Percentiles rank a stretch among this genome's conserved stretches.
Conservation (phyloP, 2,329 filamentous ascomycete species). For the Pseudogymnoascus sp. region DNA sequence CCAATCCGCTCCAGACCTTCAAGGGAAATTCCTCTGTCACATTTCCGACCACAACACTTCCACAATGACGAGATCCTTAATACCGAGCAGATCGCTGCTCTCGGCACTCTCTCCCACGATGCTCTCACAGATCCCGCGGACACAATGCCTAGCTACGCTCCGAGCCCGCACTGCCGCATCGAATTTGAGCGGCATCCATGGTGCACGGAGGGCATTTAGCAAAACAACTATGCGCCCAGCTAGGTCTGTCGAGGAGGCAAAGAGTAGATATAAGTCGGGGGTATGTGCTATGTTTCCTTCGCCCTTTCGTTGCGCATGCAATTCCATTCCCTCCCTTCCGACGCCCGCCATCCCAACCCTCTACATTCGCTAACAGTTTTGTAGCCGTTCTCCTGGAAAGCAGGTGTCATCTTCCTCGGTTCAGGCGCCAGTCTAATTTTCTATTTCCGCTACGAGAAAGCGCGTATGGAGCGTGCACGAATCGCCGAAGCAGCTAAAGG, state of each 20-base stretch:
- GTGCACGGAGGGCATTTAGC: constrained; percentile 15
- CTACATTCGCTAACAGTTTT: neutral
- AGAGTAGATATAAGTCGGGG: constrained; percentile 24
- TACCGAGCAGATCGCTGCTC: constrained; percentile 20
- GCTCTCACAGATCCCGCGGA: constrained; percentile 15
- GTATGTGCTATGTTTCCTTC: constrained; percentile 15
- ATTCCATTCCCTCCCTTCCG: neutral
- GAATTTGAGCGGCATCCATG: neutral
- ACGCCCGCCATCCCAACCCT: neutral
- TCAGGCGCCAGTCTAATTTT: constrained; percentile 70
- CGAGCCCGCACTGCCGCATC: neutral
- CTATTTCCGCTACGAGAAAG: constrained; percentile 93
- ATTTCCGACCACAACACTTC: neutral
- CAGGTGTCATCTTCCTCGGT: constrained; percentile 73
- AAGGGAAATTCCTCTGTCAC: neutral
- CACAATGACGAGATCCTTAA: constrained; percentile 21
- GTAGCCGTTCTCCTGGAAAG: constrained; percentile 88
- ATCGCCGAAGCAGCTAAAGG: constrained; percentile 90
- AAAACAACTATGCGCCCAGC: constrained; percentile 16
- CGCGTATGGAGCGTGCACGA: constrained; percentile 77
- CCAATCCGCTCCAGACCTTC: neutral
- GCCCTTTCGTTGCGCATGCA: neutral
- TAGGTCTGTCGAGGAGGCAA: constrained; percentile 27
- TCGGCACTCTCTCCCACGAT: constrained; percentile 10
- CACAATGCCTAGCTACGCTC: constrained; percentile 5